phyloP scores from a whole-genome alignment of 2,329 filamentous ascomycete genomes.

The Aspergillus fumigatiaffinis region DNA sequence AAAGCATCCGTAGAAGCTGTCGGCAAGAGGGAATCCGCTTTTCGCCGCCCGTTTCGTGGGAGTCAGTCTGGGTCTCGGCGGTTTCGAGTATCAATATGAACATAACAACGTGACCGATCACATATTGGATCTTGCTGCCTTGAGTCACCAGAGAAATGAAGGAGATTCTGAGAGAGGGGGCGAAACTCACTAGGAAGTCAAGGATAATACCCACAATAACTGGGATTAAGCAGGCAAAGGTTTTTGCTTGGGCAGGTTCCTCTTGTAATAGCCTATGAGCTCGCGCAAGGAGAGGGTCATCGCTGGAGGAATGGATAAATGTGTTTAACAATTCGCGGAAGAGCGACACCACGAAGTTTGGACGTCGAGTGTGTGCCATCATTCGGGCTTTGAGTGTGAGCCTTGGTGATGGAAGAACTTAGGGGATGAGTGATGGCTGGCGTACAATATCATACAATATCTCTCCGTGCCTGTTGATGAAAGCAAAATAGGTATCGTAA shows the following conservation, averaged over 20 bases:
- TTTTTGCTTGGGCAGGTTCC: not conserved
- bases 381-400: not conserved
- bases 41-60: not conserved
- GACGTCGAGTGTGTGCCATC: not conserved
- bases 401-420: too few species aligned
- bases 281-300: slow-evolving; percentile 2
- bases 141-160: not conserved
- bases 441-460: too few species aligned
- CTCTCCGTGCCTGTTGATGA: too few species aligned
- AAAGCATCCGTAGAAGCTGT: not conserved
- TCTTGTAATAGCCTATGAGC: not conserved
- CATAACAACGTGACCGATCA: not conserved
- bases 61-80: not conserved
- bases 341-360: not conserved
- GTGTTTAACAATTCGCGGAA: slow-evolving; percentile 2
- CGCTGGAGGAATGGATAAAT: slow-evolving; percentile 1
- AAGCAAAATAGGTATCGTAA: too few species aligned
- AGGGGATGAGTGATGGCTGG: too few species aligned
- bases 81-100: slow-evolving; percentile 4
- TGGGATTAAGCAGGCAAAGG: not conserved
- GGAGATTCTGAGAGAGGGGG: too few species aligned
- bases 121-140: not conserved
- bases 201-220: not conserved
- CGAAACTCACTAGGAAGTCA: not conserved
- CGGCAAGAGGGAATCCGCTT: not conserved